phyloP scores from a whole-genome alignment of 108 stramenopile genomes.

The Fragilaria radians region DNA sequence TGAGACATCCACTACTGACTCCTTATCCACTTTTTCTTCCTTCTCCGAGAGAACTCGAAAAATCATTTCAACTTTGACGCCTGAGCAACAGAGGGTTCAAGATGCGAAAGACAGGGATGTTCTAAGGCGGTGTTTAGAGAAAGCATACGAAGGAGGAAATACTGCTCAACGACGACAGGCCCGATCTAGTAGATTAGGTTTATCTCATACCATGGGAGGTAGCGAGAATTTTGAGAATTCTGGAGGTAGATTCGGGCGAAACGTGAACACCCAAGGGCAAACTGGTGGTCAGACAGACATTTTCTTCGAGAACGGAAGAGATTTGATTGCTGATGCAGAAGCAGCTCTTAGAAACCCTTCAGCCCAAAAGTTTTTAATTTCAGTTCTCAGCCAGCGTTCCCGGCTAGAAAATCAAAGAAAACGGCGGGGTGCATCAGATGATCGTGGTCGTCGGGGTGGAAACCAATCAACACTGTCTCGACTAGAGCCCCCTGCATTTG shows the following conservation, averaged over 20 bases:
- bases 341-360: constrained; percentile 70
- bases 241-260: background rate
- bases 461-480: constrained; percentile 32
- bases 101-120: constrained; percentile 72
- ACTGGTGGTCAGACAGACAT: constrained; percentile 8
- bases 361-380: constrained; percentile 67
- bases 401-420: constrained; percentile 49
- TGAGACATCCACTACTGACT: constrained; percentile 12
- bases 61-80: constrained; percentile 4
- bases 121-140: constrained; percentile 61
- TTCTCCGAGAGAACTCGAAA: background rate
- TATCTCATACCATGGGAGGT: background rate
- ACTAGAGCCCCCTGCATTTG: constrained; percentile 56
- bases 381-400: constrained; percentile 59
- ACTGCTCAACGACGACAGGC: constrained; percentile 8
- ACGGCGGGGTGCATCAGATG: background rate
- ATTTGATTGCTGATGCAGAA: constrained; percentile 71
- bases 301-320: constrained; percentile 60
- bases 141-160: constrained; percentile 24
- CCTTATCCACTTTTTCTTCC: constrained; percentile 5
- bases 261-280: background rate
- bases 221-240: background rate
- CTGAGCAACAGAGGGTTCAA: constrained; percentile 44
- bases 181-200: background rate
- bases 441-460: constrained; percentile 16